These are phyloP conservation scores for Cryptosporidium sp. DNA, from an alignment of 169 alveolate species.

Conservation along the genomic window DNA sequence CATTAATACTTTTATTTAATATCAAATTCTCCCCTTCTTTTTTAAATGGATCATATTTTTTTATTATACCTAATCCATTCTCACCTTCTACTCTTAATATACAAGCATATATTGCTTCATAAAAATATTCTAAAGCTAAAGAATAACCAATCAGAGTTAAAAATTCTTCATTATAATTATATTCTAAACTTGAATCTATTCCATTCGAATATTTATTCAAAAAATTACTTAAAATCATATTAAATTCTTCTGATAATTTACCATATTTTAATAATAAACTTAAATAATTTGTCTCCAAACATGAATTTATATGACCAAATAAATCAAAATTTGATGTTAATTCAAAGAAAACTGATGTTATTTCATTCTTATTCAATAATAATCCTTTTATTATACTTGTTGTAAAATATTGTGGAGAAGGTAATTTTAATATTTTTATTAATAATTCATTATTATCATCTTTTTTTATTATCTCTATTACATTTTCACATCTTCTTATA, in stretches of 20 bases:
- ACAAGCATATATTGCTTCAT: neutral
- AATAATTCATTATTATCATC: neutral
- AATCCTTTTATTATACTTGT: neutral
- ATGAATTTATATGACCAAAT: neutral
- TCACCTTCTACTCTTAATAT: neutral
- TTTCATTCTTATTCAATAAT: neutral
- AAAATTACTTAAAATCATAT: no score
- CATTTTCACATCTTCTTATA: neutral
- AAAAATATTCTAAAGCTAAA: slow-evolving; percentile 14
- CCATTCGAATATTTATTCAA: neutral
- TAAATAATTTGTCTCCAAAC: neutral
- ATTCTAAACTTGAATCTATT: neutral
- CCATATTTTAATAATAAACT: neutral
- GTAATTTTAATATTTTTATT: neutral
- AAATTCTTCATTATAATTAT: neutral
- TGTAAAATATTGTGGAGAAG: neutral
- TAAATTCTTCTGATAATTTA: neutral
- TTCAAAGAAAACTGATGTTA: neutral
- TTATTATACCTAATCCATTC: neutral
- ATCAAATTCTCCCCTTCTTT: neutral
- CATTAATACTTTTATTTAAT: neutral
- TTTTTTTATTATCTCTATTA: neutral
- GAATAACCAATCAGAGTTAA: neutral
- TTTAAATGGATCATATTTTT: no score
- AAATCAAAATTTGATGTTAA: neutral